Evolutionary conservation across 805 yeast genomes (phyloP), one percentile per base, ranked within the genome.

Genomic region (Candida coleopterorum): DNA sequence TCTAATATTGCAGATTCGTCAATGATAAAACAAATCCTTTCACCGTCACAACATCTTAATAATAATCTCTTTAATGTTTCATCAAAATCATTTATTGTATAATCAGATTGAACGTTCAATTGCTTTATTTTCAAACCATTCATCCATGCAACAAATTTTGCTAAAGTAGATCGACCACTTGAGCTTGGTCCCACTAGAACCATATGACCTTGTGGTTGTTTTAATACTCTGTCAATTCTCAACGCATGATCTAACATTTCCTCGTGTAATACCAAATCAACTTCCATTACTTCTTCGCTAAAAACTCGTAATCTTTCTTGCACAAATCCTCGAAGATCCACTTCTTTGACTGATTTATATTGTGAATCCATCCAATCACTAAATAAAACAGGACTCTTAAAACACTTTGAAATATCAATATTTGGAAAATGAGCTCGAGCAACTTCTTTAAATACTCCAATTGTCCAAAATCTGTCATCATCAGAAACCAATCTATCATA

Each of bases 81-180:
- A 41, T 87, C 95, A 57, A 90, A 89, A 34, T 87, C 84, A 0
- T 46, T 47, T 12, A 84, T 61, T 0, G 72, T 57, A 48, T 76
- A 89, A 7, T 61, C 64, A 6, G 74, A 56, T 18, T 72, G 69
- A 0, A 83, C 82, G 25, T 62, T 63, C 24, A 90, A 66, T 42
- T 79, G 85, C 14, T 70, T 60, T 0, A 79, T 68, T 18, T 65
- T 71, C 14, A 85, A 52, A 0, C 96, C 96, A 53, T 85, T 84
- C 61, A 88, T 75, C 97, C 97, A 90, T 0, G 95, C 78, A 4
- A 85, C 96, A 68, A 90, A 90, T 43, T 78, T 74, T 0, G 84
- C 68, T 37, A 88, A 50, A 0, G 89, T 80, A 0, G 86, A 72
- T 54, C 85, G 85, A 1, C 97, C 97, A 46, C 88, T 77, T 1